Percentiles rank a stretch among this genome's conserved stretches.
Conservation (phyloP, 768 basidiomycete genomes). For the Psilocybe sp. region DNA sequence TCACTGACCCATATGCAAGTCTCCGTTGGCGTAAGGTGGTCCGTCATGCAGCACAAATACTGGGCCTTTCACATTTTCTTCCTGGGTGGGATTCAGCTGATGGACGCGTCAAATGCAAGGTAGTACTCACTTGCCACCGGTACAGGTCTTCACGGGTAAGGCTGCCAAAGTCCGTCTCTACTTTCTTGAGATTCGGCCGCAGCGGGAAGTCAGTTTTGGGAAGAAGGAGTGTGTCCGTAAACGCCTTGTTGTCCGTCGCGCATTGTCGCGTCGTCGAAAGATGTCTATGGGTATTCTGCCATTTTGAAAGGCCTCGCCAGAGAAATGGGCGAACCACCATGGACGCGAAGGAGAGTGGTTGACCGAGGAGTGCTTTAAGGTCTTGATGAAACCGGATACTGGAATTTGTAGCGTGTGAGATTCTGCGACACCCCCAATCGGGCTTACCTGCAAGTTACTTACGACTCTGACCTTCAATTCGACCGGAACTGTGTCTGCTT, state of each 20-base stretch:
- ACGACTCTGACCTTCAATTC: too few relatives aligned
- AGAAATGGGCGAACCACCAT: too few relatives aligned
- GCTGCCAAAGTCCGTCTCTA: slow-evolving; percentile 54
- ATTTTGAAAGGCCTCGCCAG: too few relatives aligned
- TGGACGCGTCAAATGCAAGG: slow-evolving; percentile 1
- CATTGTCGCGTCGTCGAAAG: too few relatives aligned
- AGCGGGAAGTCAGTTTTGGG: slow-evolving; percentile 83
- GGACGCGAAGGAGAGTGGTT: too few relatives aligned
- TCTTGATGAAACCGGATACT: too few relatives aligned
- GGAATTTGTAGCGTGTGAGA: too few relatives aligned
- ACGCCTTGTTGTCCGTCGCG: slow-evolving; percentile 33
- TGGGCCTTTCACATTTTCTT: slow-evolving; percentile 60
- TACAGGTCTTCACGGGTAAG: slow-evolving; percentile 78
- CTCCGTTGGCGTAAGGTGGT: slow-evolving; percentile 96
- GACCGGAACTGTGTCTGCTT: too few relatives aligned
- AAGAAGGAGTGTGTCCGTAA: slow-evolving; percentile 64
- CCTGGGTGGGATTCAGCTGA: slow-evolving; percentile 36
- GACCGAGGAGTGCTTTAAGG: too few relatives aligned
- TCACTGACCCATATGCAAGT: slow-evolving; percentile 83
- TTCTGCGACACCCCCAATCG: too few relatives aligned
- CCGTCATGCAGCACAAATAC: slow-evolving; percentile 92
- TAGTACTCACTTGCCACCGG: slow-evolving; percentile 62
- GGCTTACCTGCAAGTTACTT: too few relatives aligned
- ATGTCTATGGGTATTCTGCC: too few relatives aligned
- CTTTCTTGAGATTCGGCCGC: slow-evolving; percentile 60